Evolutionary conservation across 345 rosid species (phyloP).

Genomic region (Lenwebbia sp.): DNA sequence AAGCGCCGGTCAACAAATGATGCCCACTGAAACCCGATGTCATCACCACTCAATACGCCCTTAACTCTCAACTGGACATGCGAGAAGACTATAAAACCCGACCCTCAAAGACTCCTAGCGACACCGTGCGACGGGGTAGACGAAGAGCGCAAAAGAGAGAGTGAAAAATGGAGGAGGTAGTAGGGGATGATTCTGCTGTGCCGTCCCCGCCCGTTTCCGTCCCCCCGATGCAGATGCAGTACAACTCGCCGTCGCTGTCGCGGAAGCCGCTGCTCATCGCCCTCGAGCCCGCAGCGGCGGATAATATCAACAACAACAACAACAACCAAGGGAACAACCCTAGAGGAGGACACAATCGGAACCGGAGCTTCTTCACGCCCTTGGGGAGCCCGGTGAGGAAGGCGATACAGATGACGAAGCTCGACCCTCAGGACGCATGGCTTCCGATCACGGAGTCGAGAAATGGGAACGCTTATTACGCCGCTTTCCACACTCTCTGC

Average conservation of each 20-base stretch:
- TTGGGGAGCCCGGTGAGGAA: constrained; percentile 7
- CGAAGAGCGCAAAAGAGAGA: background rate
- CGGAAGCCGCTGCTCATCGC: constrained; percentile 2
- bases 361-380: constrained; percentile 9
- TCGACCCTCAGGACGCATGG: constrained; percentile 9
- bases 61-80: background rate
- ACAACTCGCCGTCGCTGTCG: background rate
- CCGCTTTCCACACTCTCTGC: constrained; percentile 12
- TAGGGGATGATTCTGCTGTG: background rate
- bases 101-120: background rate
- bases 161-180: background rate
- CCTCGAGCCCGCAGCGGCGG: background rate
- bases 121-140: background rate
- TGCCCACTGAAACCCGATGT: background rate
- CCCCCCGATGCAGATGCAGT: background rate
- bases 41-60: background rate
- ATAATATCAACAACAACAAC: background rate
- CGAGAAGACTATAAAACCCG: background rate
- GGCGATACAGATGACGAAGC: constrained; percentile 10
- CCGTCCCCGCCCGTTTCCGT: background rate
- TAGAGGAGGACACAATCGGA: background rate
- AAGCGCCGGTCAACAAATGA: constrained; percentile 5
- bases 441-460: constrained; percentile 12
- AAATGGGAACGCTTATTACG: constrained; percentile 9
- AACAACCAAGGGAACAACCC: background rate